phyloP scores from a whole-genome alignment of 2,329 filamentous ascomycete species.

The Nigrospora osmanthi region DNA sequence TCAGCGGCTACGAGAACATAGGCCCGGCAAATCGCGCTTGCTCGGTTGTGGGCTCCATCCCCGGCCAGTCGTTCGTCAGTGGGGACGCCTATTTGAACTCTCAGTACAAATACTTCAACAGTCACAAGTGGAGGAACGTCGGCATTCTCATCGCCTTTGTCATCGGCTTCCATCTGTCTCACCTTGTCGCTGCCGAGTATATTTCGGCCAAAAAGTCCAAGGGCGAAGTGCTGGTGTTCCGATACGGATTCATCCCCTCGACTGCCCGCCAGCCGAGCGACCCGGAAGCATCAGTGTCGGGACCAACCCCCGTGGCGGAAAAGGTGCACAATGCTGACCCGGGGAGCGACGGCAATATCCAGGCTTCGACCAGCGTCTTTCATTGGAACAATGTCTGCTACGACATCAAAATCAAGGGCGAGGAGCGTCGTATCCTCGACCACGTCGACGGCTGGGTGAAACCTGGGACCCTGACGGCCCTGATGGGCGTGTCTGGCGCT shows the following conservation, averaged over 20 bases:
- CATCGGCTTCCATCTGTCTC: conserved; percentile 53
- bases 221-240: conserved; percentile 65
- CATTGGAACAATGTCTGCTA: conserved; percentile 73
- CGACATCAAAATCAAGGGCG: conserved; percentile 63
- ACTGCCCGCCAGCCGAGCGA: neutral
- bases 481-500: conserved; percentile 66
- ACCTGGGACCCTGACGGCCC: conserved; percentile 75
- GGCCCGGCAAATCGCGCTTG: conserved; percentile 21
- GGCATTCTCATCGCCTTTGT: conserved; percentile 42
- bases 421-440: conserved; percentile 63
- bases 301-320: neutral
- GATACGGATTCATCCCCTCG: conserved; percentile 18
- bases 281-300: neutral
- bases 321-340: neutral
- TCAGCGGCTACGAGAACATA: neutral
- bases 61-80: conserved; percentile 44
- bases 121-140: conserved; percentile 56
- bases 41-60: conserved; percentile 42
- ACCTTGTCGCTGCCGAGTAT: conserved; percentile 56
- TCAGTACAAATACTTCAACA: conserved; percentile 48
- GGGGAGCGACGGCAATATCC: neutral
- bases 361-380: conserved; percentile 45
- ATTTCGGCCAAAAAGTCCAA: conserved; percentile 56
- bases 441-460: conserved; percentile 84
- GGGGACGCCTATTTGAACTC: conserved; percentile 53